Percentiles rank a stretch among this genome's conserved stretches.
These are phyloP conservation scores for Ulmus americana DNA, from an alignment of 331 rosid species.

Conservation along the genomic window DNA sequence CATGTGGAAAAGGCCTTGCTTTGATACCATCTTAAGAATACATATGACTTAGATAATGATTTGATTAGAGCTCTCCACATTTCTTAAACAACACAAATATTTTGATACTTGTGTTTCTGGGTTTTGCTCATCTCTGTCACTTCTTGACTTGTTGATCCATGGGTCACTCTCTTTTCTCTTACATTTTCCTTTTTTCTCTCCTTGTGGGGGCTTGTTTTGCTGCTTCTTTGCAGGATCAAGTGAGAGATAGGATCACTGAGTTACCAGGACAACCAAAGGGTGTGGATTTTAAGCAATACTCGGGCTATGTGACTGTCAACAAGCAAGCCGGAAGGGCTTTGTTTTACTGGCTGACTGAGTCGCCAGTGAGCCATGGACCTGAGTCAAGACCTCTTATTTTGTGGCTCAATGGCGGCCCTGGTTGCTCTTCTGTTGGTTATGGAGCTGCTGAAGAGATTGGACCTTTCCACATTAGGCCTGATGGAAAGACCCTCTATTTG, in stretches of 20 bases:
- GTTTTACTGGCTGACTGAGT: conserved; percentile 83
- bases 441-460: conserved; percentile 95
- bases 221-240: conserved; percentile 50
- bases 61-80: too few relatives aligned
- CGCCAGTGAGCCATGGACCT: conserved; percentile 51
- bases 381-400: conserved; percentile 67
- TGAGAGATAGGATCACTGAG: conserved; percentile 50
- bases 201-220: conserved; percentile 41
- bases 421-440: conserved; percentile 93
- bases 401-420: conserved; percentile 99
- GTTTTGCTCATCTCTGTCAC: conserved; percentile 11
- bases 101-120: conserved; percentile 38
- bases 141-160: conserved; percentile 24
- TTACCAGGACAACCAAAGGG: conserved; percentile 79
- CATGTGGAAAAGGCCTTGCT: too few relatives aligned
- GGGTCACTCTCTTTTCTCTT: conserved; percentile 35
- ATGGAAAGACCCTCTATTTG: conserved; percentile 71
- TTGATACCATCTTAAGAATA: too few relatives aligned
- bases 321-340: conserved; percentile 68
- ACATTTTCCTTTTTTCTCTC: conserved; percentile 35
- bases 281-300: conserved; percentile 68
- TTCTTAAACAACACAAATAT: too few relatives aligned
- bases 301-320: conserved; percentile 86
- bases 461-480: conserved; percentile 72
- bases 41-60: too few relatives aligned